phyloP scores from a whole-genome alignment of 1,284 basidiomycete genomes.

The Tetrapyrgos nigripes region DNA sequence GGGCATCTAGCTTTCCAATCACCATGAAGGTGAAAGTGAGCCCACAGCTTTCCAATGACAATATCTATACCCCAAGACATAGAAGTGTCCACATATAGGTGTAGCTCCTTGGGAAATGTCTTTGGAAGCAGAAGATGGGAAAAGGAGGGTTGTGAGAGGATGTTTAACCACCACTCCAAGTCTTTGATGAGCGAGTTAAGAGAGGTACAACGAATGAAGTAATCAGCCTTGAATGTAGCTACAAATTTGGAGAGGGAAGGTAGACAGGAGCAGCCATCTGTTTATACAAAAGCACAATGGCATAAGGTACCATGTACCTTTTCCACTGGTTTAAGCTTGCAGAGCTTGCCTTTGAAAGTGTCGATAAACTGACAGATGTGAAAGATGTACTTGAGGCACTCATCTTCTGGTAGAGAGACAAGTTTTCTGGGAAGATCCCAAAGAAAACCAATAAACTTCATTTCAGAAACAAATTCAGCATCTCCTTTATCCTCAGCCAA shows the following conservation, averaged over 20 bases:
- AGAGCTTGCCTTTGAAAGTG: constrained; percentile 25
- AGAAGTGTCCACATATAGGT: constrained; percentile 38
- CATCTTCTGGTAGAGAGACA: constrained; percentile 25
- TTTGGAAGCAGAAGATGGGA: constrained; percentile 21
- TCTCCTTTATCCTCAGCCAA: constrained; percentile 24
- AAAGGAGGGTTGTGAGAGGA: constrained; percentile 11
- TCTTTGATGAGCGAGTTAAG: too few species aligned
- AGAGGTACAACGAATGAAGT: too few species aligned
- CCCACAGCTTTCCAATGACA: constrained; percentile 30
- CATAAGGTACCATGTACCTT: constrained; percentile 23
- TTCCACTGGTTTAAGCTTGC: constrained; percentile 24
- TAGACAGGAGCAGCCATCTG: constrained; percentile 7
- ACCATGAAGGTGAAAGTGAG: constrained; percentile 24
- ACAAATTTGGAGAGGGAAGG: constrained; percentile 9
- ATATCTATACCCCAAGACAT: constrained; percentile 46
- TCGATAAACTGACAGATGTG: constrained; percentile 26
- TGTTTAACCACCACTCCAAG: constrained; percentile 44
- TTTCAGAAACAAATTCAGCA: constrained; percentile 12
- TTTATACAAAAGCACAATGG: constrained; percentile 22
- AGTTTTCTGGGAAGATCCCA: constrained; percentile 26
- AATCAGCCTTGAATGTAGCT: not conserved
- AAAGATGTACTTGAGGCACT: constrained; percentile 18
- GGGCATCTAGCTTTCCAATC: constrained; percentile 30
- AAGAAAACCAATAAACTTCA: constrained; percentile 30
- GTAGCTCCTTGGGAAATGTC: constrained; percentile 21